Base-by-base conservation (phyloP, 257 asterid genomes). In the Parsonsia alboflavescens region DNA sequence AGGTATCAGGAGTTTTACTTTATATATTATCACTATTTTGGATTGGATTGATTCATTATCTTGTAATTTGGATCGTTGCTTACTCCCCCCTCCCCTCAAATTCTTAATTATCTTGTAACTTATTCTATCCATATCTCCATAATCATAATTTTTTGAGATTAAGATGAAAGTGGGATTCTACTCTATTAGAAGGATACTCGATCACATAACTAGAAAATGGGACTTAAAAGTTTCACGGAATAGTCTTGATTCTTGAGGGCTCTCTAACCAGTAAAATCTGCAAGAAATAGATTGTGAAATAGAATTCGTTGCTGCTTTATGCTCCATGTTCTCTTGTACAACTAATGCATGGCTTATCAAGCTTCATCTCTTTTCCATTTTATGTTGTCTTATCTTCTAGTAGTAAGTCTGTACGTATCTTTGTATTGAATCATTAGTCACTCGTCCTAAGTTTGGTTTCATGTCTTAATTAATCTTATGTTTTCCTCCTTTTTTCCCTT, bases 1-100 rank as follows among this genome's bases (percentile, higher is more conserved):
- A 84, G 88, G 88, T 83, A 65, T 2, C 5, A 3, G 0, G 19
- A 16, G 17, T 33, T 59, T 63, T n/a, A n/a, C n/a, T 30, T 33
- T 24, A 4, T 36, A 24, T 36, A 5, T 30, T 41, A 7, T 17
- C 36, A 33, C 36, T 36, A 7, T 28, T 30, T 22, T 16, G 33
- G 0, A 68, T 44, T n/a, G 9, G 36, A 42, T 41, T 44, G 72
- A n/a, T 68, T 46, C 8, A 36, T 68, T 21, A 44, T 45, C 0
- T 45, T 41, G 15, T 53, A 68, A 68, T n/a, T 68, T 68, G 46
- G 11, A 16, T 28, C 13, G n/a, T n/a, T n/a, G n/a, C n/a, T n/a
- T n/a, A n/a, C 12, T 50, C 13, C 56, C 17, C 4, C n/a, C n/a
- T n/a, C n/a, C n/a, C n/a, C 56, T 33, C 22, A 33, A 15, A 13